Conservation (phyloP, 371 early-diverging fungal species). For the Mortierella sp. region DNA sequence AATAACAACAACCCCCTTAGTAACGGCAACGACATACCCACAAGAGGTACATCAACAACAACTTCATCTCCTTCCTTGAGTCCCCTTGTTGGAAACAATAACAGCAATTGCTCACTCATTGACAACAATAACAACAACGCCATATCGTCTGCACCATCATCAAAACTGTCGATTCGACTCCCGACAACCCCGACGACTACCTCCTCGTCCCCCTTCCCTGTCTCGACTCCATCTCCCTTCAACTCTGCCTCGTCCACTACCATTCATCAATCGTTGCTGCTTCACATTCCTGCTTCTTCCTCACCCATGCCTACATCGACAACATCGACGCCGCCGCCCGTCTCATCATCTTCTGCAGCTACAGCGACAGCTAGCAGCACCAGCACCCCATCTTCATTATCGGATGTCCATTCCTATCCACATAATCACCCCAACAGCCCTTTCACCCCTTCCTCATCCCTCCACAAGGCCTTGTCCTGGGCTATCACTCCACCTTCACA, state of each 20-base stretch:
- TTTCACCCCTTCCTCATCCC: neutral
- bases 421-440: neutral
- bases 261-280: neutral
- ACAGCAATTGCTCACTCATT: neutral
- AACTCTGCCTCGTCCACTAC: neutral
- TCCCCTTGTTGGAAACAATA: constrained; percentile 1
- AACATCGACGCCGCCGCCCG: neutral
- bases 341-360: neutral
- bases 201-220: neutral
- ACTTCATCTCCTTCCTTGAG: neutral
- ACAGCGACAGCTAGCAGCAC: neutral
- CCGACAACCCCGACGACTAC: constrained; percentile 10
- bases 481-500: neutral
- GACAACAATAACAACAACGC: neutral
- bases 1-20: neutral
- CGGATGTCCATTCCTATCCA: constrained; percentile 11
- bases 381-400: neutral
- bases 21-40: neutral
- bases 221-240: neutral
- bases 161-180: neutral
- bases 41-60: neutral
- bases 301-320: neutral
- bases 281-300: neutral
- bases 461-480: neutral
- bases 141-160: neutral